Conservation (phyloP, 495 filamentous ascomycete species). For the Tuber melanosporum region DNA sequence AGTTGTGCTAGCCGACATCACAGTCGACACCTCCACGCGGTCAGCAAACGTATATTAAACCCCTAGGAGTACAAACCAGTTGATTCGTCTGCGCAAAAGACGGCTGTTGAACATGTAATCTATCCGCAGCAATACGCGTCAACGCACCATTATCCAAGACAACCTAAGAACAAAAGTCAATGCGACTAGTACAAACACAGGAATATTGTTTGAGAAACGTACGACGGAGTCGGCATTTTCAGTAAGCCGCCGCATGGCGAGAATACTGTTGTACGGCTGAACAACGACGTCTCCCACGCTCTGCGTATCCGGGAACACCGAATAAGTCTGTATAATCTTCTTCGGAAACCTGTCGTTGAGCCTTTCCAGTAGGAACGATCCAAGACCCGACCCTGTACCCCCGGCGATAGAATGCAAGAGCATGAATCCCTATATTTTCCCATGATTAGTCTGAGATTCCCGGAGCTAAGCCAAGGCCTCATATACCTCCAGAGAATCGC, state of each 20-base stretch:
- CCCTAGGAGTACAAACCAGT: conserved; percentile 51
- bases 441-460: background rate
- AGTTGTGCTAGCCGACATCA: conserved; percentile 97
- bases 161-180: conserved; percentile 48
- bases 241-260: conserved; percentile 82
- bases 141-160: conserved; percentile 94
- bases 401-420: conserved; percentile 95
- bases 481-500: conserved; percentile 82
- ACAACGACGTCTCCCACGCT: conserved; percentile 83
- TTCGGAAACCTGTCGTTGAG: conserved; percentile 98
- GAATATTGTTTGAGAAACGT: background rate
- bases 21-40: conserved; percentile 56
- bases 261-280: conserved; percentile 93
- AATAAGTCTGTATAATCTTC: conserved; percentile 98
- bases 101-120: conserved; percentile 85
- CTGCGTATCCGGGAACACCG: conserved; percentile 89
- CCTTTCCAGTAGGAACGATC: conserved; percentile 88
- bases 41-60: conserved; percentile 46
- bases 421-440: conserved; percentile 72
- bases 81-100: conserved; percentile 98
- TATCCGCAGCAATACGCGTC: conserved; percentile 86
- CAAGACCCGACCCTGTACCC: conserved; percentile 88
- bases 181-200: background rate
- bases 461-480: background rate
- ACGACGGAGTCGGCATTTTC: conserved; percentile 91